Base-by-base conservation (phyloP, 2,329 filamentous ascomycete genomes). In the Neurospora sp. region DNA sequence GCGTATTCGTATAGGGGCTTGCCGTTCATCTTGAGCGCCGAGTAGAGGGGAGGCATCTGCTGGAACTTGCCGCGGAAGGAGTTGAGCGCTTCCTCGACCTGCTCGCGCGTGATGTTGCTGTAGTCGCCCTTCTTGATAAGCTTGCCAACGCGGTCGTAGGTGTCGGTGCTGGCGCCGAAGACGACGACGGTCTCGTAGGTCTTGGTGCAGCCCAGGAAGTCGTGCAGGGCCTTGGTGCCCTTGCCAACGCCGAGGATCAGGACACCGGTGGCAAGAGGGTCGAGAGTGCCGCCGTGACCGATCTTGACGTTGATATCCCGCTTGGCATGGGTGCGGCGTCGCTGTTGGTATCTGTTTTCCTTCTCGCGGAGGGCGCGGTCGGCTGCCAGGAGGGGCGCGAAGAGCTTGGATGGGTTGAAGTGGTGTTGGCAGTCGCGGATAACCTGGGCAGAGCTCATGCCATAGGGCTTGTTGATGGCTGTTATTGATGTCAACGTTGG, bases 1-100 rank as follows among this genome's bases (percentile, higher is more conserved):
- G 96, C 96, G 80, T 98, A 98, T 81, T 99, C 94, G 79, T 99
- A 99, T 67, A 97, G 85, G 40, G 92, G 91, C 83, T 97, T 97
- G 2, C 96, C 96, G 74, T 97, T 88, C 80, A 97, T 92, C 79
- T 95, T 94, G 72, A 98, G 84, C 10, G 96, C 96, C 38, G 93
- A 97, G 80, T 94, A 99, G 23, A 99, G 87, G 6, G 95, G 95
- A 43, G 96, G 96, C 74, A 92, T 89, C 83, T 99, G 96, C 83
- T 92, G 89, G 76, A 93, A 93, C 75, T 91, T 91, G 17, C 96
- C 96, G 46, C 89, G 86, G 79, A 97, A 97, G 71, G 85, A 82
- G 5, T 83, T 85, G 70, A 98, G 81, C 17, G 91, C 92, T 77
- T 91, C 86, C 80, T 97, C 91, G 0, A 98, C 91, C 76, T 86